A percentile compares a stretch with the other conserved stretches of the same genome.
Evolutionary conservation across 2,329 filamentous ascomycete species (phyloP).

Genomic region (Diaporthe vaccinii): DNA sequence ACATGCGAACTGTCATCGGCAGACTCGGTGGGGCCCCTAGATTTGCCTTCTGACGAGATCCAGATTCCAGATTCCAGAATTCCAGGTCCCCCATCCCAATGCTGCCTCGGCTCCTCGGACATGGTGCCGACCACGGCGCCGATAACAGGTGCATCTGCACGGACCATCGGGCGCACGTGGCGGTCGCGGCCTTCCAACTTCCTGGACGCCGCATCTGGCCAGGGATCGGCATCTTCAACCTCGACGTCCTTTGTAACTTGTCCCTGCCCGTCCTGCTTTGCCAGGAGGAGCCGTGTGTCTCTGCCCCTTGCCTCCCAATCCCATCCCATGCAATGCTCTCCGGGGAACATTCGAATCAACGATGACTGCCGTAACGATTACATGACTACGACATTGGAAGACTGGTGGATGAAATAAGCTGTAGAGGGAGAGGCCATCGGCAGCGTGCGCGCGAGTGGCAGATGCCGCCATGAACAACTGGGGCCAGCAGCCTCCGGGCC

Average conservation of each 20-base stretch:
- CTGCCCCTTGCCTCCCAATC: background rate
- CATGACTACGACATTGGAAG: conserved; percentile 13
- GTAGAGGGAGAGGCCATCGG: conserved; percentile 2
- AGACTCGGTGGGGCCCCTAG: conserved; percentile 17
- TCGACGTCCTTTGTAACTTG: conserved; percentile 23
- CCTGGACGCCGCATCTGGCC: conserved; percentile 26
- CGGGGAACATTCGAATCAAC: background rate
- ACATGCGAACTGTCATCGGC: conserved; percentile 26
- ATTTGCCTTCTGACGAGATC: conserved; percentile 18
- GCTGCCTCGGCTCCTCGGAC: conserved; percentile 11
- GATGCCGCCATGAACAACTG: conserved; percentile 42
- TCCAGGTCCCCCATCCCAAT: background rate
- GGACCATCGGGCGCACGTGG: conserved; percentile 35
- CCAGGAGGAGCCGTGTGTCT: conserved; percentile 7
- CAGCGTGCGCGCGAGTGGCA: conserved; percentile 26
- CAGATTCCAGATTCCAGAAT: background rate
- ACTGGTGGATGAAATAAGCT: conserved; percentile 1
- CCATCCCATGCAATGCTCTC: background rate
- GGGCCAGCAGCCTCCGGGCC: conserved; percentile 39
- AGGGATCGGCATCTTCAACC: conserved; percentile 23
- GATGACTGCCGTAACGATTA: conserved; percentile 6
- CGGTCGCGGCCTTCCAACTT: conserved; percentile 29
- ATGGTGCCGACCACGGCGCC: conserved; percentile 25
- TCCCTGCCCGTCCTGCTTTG: conserved; percentile 2
- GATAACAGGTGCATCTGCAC: conserved; percentile 4